Base-by-base conservation (phyloP, 1,284 basidiomycete species). In the Rhodotorula sp. region DNA sequence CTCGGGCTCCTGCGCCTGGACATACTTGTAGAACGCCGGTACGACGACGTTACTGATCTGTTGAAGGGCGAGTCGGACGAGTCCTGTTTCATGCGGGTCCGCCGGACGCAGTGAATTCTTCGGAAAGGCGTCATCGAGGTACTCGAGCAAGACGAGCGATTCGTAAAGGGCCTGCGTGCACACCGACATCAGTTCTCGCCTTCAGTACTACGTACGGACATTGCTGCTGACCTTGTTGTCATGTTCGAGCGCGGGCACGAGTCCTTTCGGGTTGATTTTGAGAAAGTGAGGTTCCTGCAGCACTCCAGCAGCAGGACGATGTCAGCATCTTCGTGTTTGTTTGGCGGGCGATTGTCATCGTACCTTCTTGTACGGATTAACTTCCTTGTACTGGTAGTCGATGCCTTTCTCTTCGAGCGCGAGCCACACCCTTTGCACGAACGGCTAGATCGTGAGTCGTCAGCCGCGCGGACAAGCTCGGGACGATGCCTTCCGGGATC, bases 81-180 rank as follows among this genome's bases (percentile, higher is more conserved):
- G 51, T 12, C 61, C 60, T 22, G 48, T 22, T n/a, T 68, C 62
- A 55, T 63, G 48, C 3, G 62, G 53, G 48, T 71, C 63, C 15
- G 30, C 3, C 5, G 59, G 62, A 18, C 45, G 57, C 12, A 73
- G 60, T 12, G 56, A 20, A 4, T 46, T n/a, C 12, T 51, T 22
- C n/a, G 62, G 57, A 49, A 45, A 65, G 45, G 69, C 77, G 53
- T 87, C 87, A 73, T 88, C 87, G 70, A 88, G 81, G 79, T 87
- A 87, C 77, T 88, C 86, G 79, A 83, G 83, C 54, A 88, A 79
- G 64, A 87, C 81, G 63, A 86, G 82, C 6, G 86, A 87, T 75
- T 88, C 87, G 79, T 87, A 86, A 18, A 88, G 79, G 1, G 86
- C 84, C 60, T 58, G 51, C 26, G 22, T 58, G n/a, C 4, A 22